Conservation (phyloP, 2,329 filamentous ascomycete genomes). For the Harringtonia lauricola region DNA sequence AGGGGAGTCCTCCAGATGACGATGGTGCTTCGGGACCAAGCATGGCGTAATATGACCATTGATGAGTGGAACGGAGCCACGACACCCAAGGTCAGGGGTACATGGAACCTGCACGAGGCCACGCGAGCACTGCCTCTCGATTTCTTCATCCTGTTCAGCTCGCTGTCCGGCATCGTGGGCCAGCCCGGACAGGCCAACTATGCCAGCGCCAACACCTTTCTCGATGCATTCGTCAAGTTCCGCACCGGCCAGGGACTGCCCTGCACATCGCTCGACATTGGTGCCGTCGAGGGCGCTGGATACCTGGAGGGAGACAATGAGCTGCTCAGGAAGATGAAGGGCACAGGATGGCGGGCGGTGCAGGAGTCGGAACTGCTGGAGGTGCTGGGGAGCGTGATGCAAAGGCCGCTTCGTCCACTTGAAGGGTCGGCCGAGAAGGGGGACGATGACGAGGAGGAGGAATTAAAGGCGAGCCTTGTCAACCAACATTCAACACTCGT, state of each 20-base stretch:
- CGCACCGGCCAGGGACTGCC: constrained; percentile 23
- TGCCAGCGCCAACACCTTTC: constrained; percentile 28
- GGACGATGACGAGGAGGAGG: no score
- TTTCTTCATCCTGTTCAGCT: constrained; percentile 21
- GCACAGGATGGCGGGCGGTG: no score
- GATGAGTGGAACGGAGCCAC: constrained; percentile 9
- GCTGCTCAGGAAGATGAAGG: background rate
- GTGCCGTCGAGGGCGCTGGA: constrained; percentile 11
- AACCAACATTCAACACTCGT: no score
- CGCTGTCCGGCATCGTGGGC: constrained; percentile 20
- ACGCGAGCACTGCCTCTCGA: constrained; percentile 7
- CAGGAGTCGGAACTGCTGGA: no score
- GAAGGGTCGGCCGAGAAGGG: no score
- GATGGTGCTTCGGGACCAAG: constrained; percentile 6
- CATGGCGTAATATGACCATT: constrained; percentile 1
- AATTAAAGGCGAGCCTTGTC: no score
- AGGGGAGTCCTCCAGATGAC: background rate
- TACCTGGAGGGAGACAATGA: background rate
- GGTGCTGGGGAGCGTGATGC: no score
- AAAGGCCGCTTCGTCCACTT: no score
- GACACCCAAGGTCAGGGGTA: constrained; percentile 21
- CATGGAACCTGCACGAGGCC: constrained; percentile 14
- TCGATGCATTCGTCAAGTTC: constrained; percentile 28
- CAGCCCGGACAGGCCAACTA: constrained; percentile 28
- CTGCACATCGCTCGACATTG: constrained; percentile 28